Conservation (phyloP, 2,329 filamentous ascomycete genomes). For the Hyphodiscus sp. region DNA sequence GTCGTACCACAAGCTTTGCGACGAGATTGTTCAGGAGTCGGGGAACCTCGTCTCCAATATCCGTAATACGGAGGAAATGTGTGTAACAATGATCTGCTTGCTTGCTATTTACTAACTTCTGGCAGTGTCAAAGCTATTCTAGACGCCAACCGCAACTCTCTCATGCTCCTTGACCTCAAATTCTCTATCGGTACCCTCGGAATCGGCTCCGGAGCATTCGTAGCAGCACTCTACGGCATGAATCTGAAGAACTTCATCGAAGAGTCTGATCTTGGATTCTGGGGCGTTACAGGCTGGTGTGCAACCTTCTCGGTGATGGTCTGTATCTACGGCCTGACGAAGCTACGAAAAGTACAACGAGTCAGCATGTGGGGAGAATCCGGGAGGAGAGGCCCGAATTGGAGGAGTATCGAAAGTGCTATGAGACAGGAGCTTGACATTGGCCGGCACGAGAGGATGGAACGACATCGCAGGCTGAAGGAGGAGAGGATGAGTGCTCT, state of each 20-base stretch:
- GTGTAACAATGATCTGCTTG: slow-evolving; percentile 32
- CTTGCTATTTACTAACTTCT: slow-evolving; percentile 14
- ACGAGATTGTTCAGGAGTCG: slow-evolving; percentile 94
- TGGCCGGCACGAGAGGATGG: slow-evolving; percentile 19
- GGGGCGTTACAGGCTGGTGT: slow-evolving; percentile 64
- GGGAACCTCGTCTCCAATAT: slow-evolving; percentile 91
- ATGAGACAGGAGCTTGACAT: slow-evolving; percentile 18
- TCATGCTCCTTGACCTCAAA: slow-evolving; percentile 95
- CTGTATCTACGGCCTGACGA: slow-evolving; percentile 75
- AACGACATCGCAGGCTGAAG: slow-evolving; percentile 20
- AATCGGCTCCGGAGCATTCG: slow-evolving; percentile 89
- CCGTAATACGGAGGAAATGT: slow-evolving; percentile 98
- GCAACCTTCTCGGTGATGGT: slow-evolving; percentile 68
- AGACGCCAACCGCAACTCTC: slow-evolving; percentile 93
- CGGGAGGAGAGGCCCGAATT: slow-evolving; percentile 24
- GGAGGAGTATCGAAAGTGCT: slow-evolving; percentile 24
- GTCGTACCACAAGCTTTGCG: slow-evolving; percentile 95
- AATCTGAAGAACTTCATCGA: slow-evolving; percentile 99
- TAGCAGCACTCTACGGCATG: slow-evolving; percentile 99
- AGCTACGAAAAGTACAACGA: slow-evolving; percentile 78
- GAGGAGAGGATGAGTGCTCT: slow-evolving; percentile 17
- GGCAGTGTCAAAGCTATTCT: slow-evolving; percentile 86
- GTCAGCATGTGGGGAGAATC: slow-evolving; percentile 65
- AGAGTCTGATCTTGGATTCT: slow-evolving; percentile 83
- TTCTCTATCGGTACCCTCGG: slow-evolving; percentile 93